Percentiles rank a stretch among this genome's conserved stretches.
phyloP scores from a whole-genome alignment of 495 filamentous ascomycete species.

The Cudoniella acicularis region DNA sequence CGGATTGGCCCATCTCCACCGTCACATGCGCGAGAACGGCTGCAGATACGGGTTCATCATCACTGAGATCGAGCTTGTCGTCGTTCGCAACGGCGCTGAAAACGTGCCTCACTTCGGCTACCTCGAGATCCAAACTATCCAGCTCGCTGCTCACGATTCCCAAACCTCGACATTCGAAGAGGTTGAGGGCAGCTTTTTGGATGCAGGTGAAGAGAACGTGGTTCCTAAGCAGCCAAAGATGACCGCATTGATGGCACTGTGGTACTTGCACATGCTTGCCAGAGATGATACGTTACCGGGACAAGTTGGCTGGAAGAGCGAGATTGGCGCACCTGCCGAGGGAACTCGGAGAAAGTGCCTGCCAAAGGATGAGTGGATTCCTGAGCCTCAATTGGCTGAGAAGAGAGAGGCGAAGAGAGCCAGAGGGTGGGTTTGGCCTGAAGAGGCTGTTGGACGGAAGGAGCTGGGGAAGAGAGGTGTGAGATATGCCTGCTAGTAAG shows the following conservation, averaged over 20 bases:
- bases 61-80: slow-evolving; percentile 89
- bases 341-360: slow-evolving; percentile 69
- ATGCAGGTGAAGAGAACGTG: slow-evolving; percentile 29
- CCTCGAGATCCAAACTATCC: slow-evolving; percentile 68
- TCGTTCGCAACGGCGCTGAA: slow-evolving; percentile 75
- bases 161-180: slow-evolving; percentile 19
- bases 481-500: slow-evolving; percentile 36
- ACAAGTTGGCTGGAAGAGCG: slow-evolving; percentile 65
- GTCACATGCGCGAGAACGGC: slow-evolving; percentile 86
- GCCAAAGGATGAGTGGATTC: slow-evolving; percentile 80
- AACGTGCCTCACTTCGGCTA: slow-evolving; percentile 76
- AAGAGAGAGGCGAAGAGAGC: slow-evolving; percentile 77
- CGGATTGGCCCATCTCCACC: slow-evolving; percentile 77
- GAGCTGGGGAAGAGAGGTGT: slow-evolving; percentile 56
- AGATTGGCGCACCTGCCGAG: slow-evolving; percentile 78
- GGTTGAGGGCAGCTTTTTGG: slow-evolving; percentile 19
- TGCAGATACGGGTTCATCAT: slow-evolving; percentile 94
- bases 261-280: slow-evolving; percentile 81
- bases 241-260: slow-evolving; percentile 80
- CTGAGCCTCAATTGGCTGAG: slow-evolving; percentile 76
- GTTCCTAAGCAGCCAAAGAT: slow-evolving; percentile 49
- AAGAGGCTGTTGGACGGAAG: slow-evolving; percentile 57
- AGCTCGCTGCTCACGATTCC: slow-evolving; percentile 37
- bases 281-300: slow-evolving; percentile 65
- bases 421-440: slow-evolving; percentile 81